Evolutionary conservation across 2,329 filamentous ascomycete species (phyloP).

Genomic region (Fusarium chuoi): DNA sequence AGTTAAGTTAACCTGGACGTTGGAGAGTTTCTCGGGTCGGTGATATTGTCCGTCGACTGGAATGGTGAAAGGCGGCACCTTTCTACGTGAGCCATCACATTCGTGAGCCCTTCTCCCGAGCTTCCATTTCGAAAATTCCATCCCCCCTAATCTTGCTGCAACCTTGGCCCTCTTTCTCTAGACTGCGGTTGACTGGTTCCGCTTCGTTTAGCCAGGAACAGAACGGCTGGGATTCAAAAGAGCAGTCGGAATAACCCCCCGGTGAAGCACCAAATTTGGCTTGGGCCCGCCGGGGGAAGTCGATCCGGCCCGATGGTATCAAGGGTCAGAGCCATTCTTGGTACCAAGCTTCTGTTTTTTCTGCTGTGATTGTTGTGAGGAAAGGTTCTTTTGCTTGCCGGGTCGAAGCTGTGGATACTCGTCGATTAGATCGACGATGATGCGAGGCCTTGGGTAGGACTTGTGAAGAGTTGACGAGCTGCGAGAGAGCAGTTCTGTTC

Average conservation of each 20-base stretch:
- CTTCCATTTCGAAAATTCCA: constrained; percentile 11
- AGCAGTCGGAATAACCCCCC: constrained; percentile 16
- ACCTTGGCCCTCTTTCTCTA: background rate
- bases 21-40: background rate
- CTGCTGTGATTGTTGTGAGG: constrained; percentile 13
- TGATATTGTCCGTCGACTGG: background rate
- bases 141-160: constrained; percentile 24
- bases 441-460: background rate
- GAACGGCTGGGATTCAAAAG: constrained; percentile 13
- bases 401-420: constrained; percentile 25
- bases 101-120: constrained; percentile 22
- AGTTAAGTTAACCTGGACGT: background rate
- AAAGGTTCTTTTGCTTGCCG: constrained; percentile 33
- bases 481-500: background rate
- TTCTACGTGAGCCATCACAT: background rate
- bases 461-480: background rate
- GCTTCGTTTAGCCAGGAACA: constrained; percentile 35
- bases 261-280: constrained; percentile 25
- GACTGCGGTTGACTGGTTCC: constrained; percentile 12
- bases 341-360: constrained; percentile 37
- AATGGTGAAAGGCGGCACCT: constrained; percentile 9
- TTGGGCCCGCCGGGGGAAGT: constrained; percentile 41
- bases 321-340: constrained; percentile 38
- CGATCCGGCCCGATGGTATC: constrained; percentile 44
- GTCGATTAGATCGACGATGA: constrained; percentile 24